phyloP scores from a whole-genome alignment of 2,329 filamentous ascomycete species.

The Trichoderma koningiopsis region DNA sequence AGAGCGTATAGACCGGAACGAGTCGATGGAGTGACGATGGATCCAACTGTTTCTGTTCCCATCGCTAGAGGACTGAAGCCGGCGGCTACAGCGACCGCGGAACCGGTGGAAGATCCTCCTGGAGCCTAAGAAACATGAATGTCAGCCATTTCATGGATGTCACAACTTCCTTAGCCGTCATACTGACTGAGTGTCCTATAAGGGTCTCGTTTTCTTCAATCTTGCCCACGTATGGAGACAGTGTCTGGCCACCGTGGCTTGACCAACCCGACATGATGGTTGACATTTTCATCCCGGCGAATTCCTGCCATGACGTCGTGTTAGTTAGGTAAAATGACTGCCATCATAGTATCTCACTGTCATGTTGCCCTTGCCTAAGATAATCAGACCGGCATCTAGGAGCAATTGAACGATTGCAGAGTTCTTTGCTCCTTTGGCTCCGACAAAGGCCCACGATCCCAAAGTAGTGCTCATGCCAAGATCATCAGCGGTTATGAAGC shows the following conservation, averaged over 20 bases:
- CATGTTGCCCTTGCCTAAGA: conserved; percentile 31
- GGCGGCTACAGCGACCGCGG: conserved; percentile 38
- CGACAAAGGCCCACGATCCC: conserved; percentile 28
- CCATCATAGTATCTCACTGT: conserved; percentile 4
- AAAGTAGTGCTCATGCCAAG: conserved; percentile 32
- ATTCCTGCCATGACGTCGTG: conserved; percentile 20
- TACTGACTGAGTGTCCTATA: conserved; percentile 28
- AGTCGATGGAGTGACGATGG: conserved; percentile 31
- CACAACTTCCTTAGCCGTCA: background rate
- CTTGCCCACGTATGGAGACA: conserved; percentile 33
- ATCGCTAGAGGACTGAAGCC: conserved; percentile 38
- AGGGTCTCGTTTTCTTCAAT: conserved; percentile 29
- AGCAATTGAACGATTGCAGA: conserved; percentile 25
- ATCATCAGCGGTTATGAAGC: conserved; percentile 25
- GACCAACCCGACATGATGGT: conserved; percentile 27
- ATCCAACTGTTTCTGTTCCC: conserved; percentile 40
- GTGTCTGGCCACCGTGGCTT: conserved; percentile 33
- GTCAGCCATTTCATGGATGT: background rate
- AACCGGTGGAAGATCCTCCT: conserved; percentile 39
- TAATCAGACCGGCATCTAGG: conserved; percentile 30
- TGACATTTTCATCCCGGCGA: conserved; percentile 30
- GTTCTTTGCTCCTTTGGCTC: conserved; percentile 24
- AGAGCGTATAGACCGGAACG: conserved; percentile 34
- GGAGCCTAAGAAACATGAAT: conserved; percentile 30
- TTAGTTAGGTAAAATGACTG: background rate